Base-by-base conservation (phyloP, 1,284 basidiomycete genomes). In the Naganishia sp. region DNA sequence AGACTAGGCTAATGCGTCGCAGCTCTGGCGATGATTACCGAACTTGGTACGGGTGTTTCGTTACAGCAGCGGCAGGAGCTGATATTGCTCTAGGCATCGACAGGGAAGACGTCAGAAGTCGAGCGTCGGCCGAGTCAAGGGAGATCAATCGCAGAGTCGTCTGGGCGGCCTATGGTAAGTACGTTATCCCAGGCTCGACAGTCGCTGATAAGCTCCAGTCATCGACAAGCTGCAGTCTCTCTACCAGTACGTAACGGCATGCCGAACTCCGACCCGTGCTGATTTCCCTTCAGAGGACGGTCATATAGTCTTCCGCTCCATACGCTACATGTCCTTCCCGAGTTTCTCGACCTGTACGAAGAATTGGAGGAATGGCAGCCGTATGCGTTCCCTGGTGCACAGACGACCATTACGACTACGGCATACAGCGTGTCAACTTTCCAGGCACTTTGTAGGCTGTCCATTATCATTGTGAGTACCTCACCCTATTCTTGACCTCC, bases 141-240 rank as follows among this genome's bases (percentile, higher is more conserved):
- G 75, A 75, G 66, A 70, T 75, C 53, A 68, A 75, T 15, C 59
- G 74, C 7, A 63, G 74, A 6, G 70, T 75, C 2, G 71, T 75
- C 7, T 75, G 74, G 72, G 74, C 72, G 10, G 71, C 71, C 13
- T 76, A 69, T 67, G 69, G 72, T 70, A 36, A 61, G 72, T 66
- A 48, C 48, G 11, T n/a, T 15, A 7, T 2, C 33, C 21, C 7
- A 16, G 16, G 46, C 2, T 25, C 46, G 23, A 18, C 15, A 10
- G 23, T 21, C 50, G 36, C 36, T 59, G 13, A 49, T 42, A 13
- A 16, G 49, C 50, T 46, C 9, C 46, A 72, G 72, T 71, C 53
- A 70, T 72, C 42, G 75, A 76, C 73, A 76, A 76, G 70, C 72
- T 76, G 63, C 70, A 73, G 48, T 75, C 74, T 13, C 68, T 76